These are phyloP conservation scores for Tritrichomonas musculus DNA, from an alignment of 208 protist species.

Conservation along the genomic window DNA sequence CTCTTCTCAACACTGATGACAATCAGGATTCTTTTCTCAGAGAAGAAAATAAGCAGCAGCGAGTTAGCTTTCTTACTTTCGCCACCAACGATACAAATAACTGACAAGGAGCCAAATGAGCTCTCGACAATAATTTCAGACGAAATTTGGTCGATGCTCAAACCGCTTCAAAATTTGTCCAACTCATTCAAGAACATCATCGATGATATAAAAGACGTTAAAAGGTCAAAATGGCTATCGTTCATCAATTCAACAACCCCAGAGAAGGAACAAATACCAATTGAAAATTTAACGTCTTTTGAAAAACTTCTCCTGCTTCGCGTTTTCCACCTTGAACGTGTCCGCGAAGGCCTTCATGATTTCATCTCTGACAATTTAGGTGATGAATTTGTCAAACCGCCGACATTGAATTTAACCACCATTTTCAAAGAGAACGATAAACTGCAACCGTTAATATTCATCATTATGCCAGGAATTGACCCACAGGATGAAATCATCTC, in stretches of 20 bases:
- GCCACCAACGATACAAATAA: background rate
- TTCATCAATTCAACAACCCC: background rate
- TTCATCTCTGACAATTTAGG: conserved; percentile 44
- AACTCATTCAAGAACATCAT: background rate
- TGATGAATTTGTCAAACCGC: conserved; percentile 47
- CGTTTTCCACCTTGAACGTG: background rate
- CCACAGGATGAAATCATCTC: conserved; percentile 75
- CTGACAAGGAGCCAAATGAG: background rate
- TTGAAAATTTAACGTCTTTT: background rate
- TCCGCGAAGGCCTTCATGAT: background rate
- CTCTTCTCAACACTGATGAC: conserved; percentile 96
- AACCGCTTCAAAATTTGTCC: background rate
- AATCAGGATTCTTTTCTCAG: conserved; percentile 74
- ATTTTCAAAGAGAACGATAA: conserved; percentile 48
- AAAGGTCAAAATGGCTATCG: background rate
- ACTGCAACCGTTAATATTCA: conserved; percentile 80
- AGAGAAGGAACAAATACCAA: background rate
- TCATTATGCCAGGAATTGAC: conserved; percentile 87
- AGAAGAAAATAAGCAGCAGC: conserved; percentile 47
- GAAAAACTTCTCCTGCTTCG: background rate
- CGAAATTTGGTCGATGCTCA: conserved; percentile 83
- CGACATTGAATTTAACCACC: conserved; percentile 48
- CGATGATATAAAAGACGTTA: background rate
- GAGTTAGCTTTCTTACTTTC: conserved; percentile 54
- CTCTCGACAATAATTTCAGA: conserved; percentile 75